Percentiles rank a stretch among this genome's conserved stretches.
These are phyloP conservation scores for Phytophthora brassicae DNA, from an alignment of 352 stramenopile species.

Conservation along the genomic window DNA sequence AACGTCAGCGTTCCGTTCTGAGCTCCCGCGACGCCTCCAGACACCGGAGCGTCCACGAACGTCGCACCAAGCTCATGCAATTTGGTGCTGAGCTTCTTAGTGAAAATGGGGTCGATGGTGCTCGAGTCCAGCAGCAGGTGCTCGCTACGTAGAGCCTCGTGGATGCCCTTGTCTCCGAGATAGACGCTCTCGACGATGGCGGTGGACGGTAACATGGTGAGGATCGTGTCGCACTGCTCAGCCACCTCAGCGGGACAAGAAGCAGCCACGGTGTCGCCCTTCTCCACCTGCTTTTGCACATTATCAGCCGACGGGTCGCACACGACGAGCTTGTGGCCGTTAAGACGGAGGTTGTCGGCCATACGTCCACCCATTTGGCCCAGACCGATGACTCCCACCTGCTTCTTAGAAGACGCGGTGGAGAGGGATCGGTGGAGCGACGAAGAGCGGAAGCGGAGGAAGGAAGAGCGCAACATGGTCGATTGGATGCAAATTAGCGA, in stretches of 20 bases:
- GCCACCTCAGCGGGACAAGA: slow-evolving; percentile 70
- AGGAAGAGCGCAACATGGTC: too few species aligned
- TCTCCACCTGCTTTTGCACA: slow-evolving; percentile 50
- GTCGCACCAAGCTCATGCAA: slow-evolving; percentile 53
- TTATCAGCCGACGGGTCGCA: slow-evolving; percentile 70
- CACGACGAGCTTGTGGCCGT: slow-evolving; percentile 77
- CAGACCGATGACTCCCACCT: slow-evolving; percentile 80
- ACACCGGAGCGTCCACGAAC: slow-evolving; percentile 96
- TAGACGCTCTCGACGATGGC: slow-evolving; percentile 86
- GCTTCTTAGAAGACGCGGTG: too few species aligned
- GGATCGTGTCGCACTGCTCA: slow-evolving; percentile 77
- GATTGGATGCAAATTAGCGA: too few species aligned
- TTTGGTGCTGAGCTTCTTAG: slow-evolving; percentile 82
- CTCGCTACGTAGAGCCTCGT: slow-evolving; percentile 64
- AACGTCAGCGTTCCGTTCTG: slow-evolving; percentile 97
- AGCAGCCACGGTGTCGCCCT: slow-evolving; percentile 53
- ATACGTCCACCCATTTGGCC: slow-evolving; percentile 95
- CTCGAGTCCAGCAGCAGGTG: slow-evolving; percentile 95
- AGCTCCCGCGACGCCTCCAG: slow-evolving; percentile 95
- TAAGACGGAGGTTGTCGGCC: slow-evolving; percentile 89
- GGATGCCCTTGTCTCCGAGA: slow-evolving; percentile 62
- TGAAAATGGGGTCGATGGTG: slow-evolving; percentile 94
- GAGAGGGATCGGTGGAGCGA: too few species aligned
- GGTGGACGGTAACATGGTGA: slow-evolving; percentile 96
- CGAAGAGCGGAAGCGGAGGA: too few species aligned